Evolutionary conservation across 176 grass and related monocot genomes (phyloP).

Genomic region (Aegilops longissima): DNA sequence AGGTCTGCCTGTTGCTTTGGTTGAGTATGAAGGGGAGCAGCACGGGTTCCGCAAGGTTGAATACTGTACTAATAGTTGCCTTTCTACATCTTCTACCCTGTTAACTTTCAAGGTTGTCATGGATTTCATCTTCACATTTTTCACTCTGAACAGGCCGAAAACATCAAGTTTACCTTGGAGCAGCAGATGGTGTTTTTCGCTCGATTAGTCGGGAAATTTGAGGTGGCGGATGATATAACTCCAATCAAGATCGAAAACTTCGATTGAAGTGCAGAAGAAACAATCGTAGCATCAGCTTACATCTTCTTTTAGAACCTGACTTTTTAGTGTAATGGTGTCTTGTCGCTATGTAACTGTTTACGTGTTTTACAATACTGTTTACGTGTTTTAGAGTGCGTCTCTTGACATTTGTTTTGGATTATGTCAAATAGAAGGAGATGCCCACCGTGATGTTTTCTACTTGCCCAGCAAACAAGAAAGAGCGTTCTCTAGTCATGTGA

Average conservation of each 20-base stretch:
- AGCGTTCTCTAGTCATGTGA: too few species aligned
- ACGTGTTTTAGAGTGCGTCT: too few species aligned
- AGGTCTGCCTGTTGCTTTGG: conserved; percentile 83
- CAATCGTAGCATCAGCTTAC: too few species aligned
- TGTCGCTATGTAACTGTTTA: too few species aligned
- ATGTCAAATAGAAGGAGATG: too few species aligned
- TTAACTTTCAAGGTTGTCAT: background rate
- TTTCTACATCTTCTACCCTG: background rate
- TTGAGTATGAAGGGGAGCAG: background rate
- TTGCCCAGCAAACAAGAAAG: too few species aligned
- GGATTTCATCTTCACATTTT: background rate
- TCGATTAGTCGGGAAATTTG: conserved; percentile 36
- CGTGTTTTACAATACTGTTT: too few species aligned
- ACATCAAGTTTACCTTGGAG: conserved; percentile 91
- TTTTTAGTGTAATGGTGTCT: too few species aligned
- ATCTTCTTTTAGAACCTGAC: too few species aligned
- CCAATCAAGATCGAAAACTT: conserved; percentile 46
- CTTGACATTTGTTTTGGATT: too few species aligned
- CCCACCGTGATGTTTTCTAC: too few species aligned
- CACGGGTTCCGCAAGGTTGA: background rate
- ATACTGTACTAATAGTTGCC: background rate
- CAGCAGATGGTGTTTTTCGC: conserved; percentile 85
- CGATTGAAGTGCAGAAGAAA: too few species aligned
- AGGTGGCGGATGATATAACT: conserved; percentile 73
- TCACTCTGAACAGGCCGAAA: conserved; percentile 57